Evolutionary conservation across 2,329 filamentous ascomycete genomes (phyloP).

Genomic region (Verruconis gallopava): DNA sequence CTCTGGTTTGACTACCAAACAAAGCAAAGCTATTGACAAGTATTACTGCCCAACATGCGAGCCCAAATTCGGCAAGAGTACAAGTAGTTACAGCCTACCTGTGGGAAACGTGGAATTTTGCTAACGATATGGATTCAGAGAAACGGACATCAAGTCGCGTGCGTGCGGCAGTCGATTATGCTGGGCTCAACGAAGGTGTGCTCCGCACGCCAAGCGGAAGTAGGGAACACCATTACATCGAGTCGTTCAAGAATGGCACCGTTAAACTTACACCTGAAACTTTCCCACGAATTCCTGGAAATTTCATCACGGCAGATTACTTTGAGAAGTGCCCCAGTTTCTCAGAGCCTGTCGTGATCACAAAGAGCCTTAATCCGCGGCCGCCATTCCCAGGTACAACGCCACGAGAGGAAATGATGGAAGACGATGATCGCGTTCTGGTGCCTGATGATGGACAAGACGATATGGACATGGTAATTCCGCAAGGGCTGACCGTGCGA

Average conservation of each 20-base stretch:
- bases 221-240: slow-evolving; percentile 54
- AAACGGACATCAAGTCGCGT: slow-evolving; percentile 48
- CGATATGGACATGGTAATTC: slow-evolving; percentile 55
- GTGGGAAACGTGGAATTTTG: slow-evolving; percentile 2
- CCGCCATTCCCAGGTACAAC: slow-evolving; percentile 22
- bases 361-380: slow-evolving; percentile 46
- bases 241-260: slow-evolving; percentile 51
- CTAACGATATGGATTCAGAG: not conserved
- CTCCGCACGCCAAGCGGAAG: slow-evolving; percentile 52
- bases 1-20: slow-evolving; percentile 50
- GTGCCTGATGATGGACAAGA: slow-evolving; percentile 49
- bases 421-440: slow-evolving; percentile 36
- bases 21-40: slow-evolving; percentile 54
- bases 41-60: slow-evolving; percentile 51
- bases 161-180: slow-evolving; percentile 55
- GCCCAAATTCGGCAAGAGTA: slow-evolving; percentile 48
- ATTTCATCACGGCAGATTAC: slow-evolving; percentile 49
- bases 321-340: slow-evolving; percentile 51
- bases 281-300: slow-evolving; percentile 51
- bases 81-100: slow-evolving; percentile 29
- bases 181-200: slow-evolving; percentile 52
- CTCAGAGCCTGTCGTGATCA: slow-evolving; percentile 54
- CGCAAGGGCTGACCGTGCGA: slow-evolving; percentile 48
- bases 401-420: slow-evolving; percentile 15
- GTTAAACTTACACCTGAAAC: slow-evolving; percentile 42